A percentile compares a stretch with the other conserved stretches of the same genome.
Conservation (phyloP, 306 rosid species). For the Betula pendula region DNA sequence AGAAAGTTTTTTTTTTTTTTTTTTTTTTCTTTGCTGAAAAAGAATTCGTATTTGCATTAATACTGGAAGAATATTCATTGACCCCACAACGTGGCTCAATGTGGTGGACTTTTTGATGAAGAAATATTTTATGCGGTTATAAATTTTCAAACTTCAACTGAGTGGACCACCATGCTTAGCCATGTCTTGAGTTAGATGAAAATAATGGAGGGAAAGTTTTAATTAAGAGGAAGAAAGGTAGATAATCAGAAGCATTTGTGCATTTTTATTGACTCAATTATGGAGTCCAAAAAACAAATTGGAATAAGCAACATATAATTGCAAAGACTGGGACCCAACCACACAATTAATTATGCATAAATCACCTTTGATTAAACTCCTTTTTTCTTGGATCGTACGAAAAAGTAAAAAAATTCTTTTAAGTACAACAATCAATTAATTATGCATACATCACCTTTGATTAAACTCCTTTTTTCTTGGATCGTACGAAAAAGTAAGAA, state of each 20-base stretch:
- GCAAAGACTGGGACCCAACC: constrained; percentile 26
- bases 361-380: not conserved
- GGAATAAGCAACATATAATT: constrained; percentile 12
- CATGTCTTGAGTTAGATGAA: not conserved
- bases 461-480: not conserved
- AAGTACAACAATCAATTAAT: not conserved
- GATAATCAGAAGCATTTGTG: not conserved
- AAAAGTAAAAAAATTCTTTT: not conserved
- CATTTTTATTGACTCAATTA: constrained; percentile 24
- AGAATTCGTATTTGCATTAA: constrained; percentile 17
- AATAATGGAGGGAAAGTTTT: not conserved
- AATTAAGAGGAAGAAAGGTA: not conserved
- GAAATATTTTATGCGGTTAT: constrained; percentile 27
- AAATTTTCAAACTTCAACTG: not conserved
- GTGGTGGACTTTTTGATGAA: constrained; percentile 59
- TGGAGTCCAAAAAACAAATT: constrained; percentile 29
- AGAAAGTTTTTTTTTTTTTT: constrained; percentile 28
- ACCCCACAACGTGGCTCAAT: constrained; percentile 75
- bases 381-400: not conserved
- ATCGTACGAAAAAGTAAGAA: not conserved
- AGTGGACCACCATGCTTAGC: too few species aligned
- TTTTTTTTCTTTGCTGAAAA: not conserved
- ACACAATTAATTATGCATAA: constrained; percentile 9
- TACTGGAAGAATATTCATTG: constrained; percentile 43
- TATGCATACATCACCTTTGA: not conserved